phyloP scores from a whole-genome alignment of 129 eudicot species.

The Chrysanthemum lavandulifolium region DNA sequence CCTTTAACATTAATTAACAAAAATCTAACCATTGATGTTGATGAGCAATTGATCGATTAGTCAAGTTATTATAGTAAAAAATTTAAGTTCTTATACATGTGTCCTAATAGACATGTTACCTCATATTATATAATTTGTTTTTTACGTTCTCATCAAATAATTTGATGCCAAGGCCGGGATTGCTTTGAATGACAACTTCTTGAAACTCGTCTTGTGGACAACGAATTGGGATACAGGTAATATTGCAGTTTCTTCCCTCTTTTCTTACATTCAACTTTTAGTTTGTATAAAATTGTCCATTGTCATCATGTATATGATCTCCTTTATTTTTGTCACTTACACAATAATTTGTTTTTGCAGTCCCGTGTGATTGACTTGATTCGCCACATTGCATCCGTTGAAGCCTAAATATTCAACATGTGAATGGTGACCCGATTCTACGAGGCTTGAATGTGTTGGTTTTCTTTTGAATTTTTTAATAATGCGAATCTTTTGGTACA shows the following conservation, averaged over 20 bases:
- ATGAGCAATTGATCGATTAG: too few species aligned
- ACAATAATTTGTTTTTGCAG: slow-evolving; percentile 39
- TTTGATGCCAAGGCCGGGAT: slow-evolving; percentile 97
- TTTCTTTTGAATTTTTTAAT: slow-evolving; percentile 28
- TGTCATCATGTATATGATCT: too few species aligned
- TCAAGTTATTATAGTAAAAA: too few species aligned
- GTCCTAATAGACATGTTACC: too few species aligned
- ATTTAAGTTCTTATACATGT: too few species aligned
- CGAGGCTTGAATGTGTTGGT: slow-evolving; percentile 1
- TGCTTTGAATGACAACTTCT: slow-evolving; percentile 69
- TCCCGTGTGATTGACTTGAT: slow-evolving; percentile 83
- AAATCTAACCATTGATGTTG: too few species aligned
- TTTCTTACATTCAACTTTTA: background rate
- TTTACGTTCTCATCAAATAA: too few species aligned
- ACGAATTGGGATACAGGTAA: slow-evolving; percentile 94
- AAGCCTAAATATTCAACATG: slow-evolving; percentile 27
- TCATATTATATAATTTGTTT: too few species aligned
- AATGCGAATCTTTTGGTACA: slow-evolving; percentile 24
- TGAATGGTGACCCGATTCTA: background rate
- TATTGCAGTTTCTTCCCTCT: background rate
- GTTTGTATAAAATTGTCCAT: background rate
- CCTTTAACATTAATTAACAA: too few species aligned
- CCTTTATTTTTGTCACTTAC: background rate
- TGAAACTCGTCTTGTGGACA: slow-evolving; percentile 86
- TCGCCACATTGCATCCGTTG: slow-evolving; percentile 66